Conservation (phyloP, 1,284 basidiomycete genomes). For the Microbotryum intermedium region DNA sequence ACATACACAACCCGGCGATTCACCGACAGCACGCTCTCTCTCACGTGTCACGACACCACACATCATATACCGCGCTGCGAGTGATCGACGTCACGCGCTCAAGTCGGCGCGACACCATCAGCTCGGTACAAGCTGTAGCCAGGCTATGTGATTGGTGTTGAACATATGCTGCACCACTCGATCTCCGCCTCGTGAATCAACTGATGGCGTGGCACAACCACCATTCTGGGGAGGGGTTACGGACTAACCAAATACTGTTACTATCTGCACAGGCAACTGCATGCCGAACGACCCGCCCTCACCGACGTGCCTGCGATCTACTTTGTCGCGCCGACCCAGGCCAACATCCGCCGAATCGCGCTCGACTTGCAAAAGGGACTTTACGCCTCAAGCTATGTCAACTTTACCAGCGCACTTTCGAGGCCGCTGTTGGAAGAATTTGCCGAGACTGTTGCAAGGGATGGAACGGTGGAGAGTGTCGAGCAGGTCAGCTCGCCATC, state of each 20-base stretch:
- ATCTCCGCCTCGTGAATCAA: too few species aligned
- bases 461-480: conserved; percentile 73
- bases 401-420: conserved; percentile 86
- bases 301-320: conserved; percentile 96
- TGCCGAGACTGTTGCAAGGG: conserved; percentile 74
- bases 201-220: too few species aligned
- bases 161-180: too few species aligned
- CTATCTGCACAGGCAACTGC: conserved; percentile 61
- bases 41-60: too few species aligned
- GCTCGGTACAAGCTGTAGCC: too few species aligned
- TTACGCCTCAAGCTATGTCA: conserved; percentile 89
- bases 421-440: conserved; percentile 87
- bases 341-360: conserved; percentile 75
- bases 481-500: conserved; percentile 55
- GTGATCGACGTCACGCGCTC: too few species aligned
- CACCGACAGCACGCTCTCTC: too few species aligned
- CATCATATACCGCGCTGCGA: too few species aligned
- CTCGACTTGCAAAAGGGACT: conserved; percentile 66
- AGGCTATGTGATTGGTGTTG: too few species aligned
- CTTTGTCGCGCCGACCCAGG: conserved; percentile 83
- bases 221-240: too few species aligned
- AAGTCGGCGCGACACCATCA: too few species aligned
- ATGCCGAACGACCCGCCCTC: conserved; percentile 77
- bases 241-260: not conserved
- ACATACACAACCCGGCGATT: too few species aligned